These are phyloP conservation scores for Lentinula lateritia DNA, from an alignment of 768 basidiomycete genomes.

Conservation along the genomic window DNA sequence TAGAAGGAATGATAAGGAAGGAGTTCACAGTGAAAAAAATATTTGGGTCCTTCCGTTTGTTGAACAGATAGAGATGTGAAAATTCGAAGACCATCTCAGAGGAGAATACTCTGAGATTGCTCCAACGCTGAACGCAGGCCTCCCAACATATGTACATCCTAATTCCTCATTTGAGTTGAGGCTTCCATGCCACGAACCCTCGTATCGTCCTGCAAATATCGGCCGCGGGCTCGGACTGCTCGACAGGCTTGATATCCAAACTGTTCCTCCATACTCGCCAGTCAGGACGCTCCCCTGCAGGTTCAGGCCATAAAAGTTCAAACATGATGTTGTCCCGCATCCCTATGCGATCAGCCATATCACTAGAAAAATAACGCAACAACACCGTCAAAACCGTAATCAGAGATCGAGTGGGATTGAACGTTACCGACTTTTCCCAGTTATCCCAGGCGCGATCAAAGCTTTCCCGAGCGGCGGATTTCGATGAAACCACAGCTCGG, in stretches of 20 bases:
- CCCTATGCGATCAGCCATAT: constrained; percentile 69
- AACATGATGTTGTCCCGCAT: constrained; percentile 46
- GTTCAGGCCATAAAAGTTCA: constrained; percentile 48
- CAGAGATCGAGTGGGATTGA: background rate
- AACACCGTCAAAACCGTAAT: constrained; percentile 3
- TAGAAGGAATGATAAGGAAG: background rate
- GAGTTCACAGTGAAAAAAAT: background rate
- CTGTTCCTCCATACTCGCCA: constrained; percentile 48
- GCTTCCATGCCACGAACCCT: constrained; percentile 52
- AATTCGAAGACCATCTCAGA: background rate
- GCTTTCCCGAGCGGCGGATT: constrained; percentile 41
- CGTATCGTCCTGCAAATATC: constrained; percentile 44
- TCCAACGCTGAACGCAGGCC: background rate
- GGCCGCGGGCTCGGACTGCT: background rate
- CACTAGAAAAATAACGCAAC: constrained; percentile 33
- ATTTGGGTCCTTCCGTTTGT: background rate
- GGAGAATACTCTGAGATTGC: background rate
- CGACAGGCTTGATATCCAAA: constrained; percentile 19
- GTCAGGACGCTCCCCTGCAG: constrained; percentile 41
- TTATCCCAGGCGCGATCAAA: constrained; percentile 65
- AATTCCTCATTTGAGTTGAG: constrained; percentile 1
- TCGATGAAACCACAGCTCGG: constrained; percentile 7
- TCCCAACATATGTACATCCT: background rate
- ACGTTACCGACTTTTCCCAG: constrained; percentile 57
- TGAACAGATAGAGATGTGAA: background rate